These are phyloP conservation scores for Calonectria hawksworthii DNA, from an alignment of 2,329 filamentous ascomycete genomes.

Conservation along the genomic window DNA sequence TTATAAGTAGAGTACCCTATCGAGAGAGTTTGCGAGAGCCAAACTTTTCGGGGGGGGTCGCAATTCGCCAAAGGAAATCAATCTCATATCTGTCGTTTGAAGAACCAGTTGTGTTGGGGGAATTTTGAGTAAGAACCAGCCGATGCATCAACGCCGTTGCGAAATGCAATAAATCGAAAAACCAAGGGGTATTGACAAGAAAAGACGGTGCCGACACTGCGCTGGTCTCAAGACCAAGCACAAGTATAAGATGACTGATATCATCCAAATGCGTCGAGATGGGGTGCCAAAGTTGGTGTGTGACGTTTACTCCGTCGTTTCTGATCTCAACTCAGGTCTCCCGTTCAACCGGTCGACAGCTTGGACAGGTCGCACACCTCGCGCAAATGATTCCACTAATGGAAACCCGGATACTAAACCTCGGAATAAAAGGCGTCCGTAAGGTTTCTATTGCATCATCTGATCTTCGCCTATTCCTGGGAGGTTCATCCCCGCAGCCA, in stretches of 20 bases:
- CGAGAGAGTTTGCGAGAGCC: neutral
- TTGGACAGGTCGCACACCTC: slow-evolving; percentile 6
- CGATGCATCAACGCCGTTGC: slow-evolving; percentile 37
- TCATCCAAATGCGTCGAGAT: slow-evolving; percentile 10
- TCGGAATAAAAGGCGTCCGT: neutral
- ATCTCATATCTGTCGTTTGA: slow-evolving; percentile 32
- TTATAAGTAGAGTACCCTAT: slow-evolving; percentile 3
- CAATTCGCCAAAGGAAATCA: slow-evolving; percentile 27
- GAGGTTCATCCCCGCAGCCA: slow-evolving; percentile 60
- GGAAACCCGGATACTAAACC: neutral
- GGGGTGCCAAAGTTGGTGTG: neutral
- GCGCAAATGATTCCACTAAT: slow-evolving; percentile 10
- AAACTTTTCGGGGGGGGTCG: slow-evolving; percentile 25
- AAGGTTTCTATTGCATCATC: slow-evolving; percentile 50
- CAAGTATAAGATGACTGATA: slow-evolving; percentile 24
- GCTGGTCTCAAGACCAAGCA: slow-evolving; percentile 36
- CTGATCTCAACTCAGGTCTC: neutral
- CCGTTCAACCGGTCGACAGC: slow-evolving; percentile 3
- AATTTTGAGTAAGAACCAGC: slow-evolving; percentile 22
- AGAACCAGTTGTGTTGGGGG: slow-evolving; percentile 13
- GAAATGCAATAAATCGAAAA: slow-evolving; percentile 36
- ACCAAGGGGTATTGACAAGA: slow-evolving; percentile 37
- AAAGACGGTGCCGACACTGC: slow-evolving; percentile 31
- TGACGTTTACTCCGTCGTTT: neutral
- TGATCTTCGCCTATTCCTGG: slow-evolving; percentile 62